Percentiles rank a stretch among this genome's conserved stretches.
phyloP scores from a whole-genome alignment of 2,329 filamentous ascomycete genomes.

The Trichophaea hybrida region DNA sequence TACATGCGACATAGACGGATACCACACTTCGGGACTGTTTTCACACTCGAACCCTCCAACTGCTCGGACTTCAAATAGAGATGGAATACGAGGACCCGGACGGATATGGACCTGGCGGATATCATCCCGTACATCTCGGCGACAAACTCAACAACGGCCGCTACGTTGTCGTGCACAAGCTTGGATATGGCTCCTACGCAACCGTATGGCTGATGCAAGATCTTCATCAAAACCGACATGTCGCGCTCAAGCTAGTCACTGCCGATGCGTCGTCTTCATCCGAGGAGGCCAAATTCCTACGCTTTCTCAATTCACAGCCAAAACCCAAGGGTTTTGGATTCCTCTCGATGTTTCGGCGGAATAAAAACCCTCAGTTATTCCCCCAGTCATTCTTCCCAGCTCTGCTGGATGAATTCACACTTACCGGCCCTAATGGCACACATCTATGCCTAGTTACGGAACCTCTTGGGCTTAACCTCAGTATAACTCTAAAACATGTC shows the following conservation, averaged over 20 bases:
- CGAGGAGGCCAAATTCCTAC: not conserved
- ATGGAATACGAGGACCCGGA: not conserved
- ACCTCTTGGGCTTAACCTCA: not conserved
- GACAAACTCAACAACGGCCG: constrained; percentile 25
- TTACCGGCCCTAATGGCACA: constrained; percentile 3
- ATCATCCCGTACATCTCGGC: constrained; percentile 8
- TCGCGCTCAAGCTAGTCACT: not conserved
- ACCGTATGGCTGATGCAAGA: constrained; percentile 35
- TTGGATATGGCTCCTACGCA: constrained; percentile 34
- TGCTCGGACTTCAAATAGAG: not conserved
- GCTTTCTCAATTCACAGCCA: not conserved
- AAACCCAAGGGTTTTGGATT: not conserved
- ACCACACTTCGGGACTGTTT: no score
- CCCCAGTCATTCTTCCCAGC: not conserved
- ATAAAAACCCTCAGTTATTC: not conserved
- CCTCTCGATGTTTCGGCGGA: not conserved
- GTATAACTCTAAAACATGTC: not conserved
- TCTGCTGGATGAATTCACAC: constrained; percentile 1
- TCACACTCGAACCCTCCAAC: no score
- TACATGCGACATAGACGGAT: no score
- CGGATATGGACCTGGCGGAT: constrained; percentile 3
- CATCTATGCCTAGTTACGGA: constrained; percentile 6
- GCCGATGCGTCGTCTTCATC: not conserved
- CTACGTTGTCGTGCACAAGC: constrained; percentile 34
- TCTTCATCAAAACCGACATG: not conserved